A percentile compares a stretch with the other conserved stretches of the same genome.
Evolutionary conservation across 495 filamentous ascomycete genomes (phyloP).

Genomic region (Delitschia confertaspora): DNA sequence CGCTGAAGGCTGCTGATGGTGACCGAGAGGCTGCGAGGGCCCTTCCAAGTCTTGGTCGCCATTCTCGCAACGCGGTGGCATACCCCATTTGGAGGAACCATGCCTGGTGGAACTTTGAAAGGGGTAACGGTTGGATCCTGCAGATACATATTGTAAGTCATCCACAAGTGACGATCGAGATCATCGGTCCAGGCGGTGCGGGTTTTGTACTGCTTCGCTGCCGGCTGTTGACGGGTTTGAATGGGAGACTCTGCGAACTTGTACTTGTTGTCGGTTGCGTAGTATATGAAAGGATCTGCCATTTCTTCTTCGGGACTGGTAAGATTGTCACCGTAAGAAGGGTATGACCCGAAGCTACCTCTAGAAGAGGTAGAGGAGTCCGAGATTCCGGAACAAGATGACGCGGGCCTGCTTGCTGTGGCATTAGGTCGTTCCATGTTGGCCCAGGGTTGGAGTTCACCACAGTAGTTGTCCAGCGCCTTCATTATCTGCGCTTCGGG

Average conservation of each 20-base stretch:
- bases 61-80: constrained; percentile 80
- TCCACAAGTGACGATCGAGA: constrained; percentile 92
- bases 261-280: constrained; percentile 37
- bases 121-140: constrained; percentile 90
- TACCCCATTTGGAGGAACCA: constrained; percentile 80
- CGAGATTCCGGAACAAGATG: constrained; percentile 54
- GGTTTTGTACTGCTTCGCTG: constrained; percentile 25
- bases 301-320: constrained; percentile 58
- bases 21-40: constrained; percentile 32
- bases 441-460: constrained; percentile 24
- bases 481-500: constrained; percentile 49
- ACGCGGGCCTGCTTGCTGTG: constrained; percentile 46
- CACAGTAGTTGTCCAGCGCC: constrained; percentile 4
- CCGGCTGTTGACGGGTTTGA: constrained; percentile 10
- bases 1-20: background rate
- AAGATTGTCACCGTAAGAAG: constrained; percentile 57
- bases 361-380: constrained; percentile 63
- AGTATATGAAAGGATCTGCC: constrained; percentile 47
- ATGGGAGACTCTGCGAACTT: constrained; percentile 26
- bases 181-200: constrained; percentile 62
- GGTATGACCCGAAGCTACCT: constrained; percentile 56
- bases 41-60: constrained; percentile 77
- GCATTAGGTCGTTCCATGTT: constrained; percentile 19
- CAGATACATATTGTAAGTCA: constrained; percentile 76
- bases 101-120: constrained; percentile 80